phyloP scores from a whole-genome alignment of 306 rosid genomes.

The peach (Prunus persica) region DNA sequence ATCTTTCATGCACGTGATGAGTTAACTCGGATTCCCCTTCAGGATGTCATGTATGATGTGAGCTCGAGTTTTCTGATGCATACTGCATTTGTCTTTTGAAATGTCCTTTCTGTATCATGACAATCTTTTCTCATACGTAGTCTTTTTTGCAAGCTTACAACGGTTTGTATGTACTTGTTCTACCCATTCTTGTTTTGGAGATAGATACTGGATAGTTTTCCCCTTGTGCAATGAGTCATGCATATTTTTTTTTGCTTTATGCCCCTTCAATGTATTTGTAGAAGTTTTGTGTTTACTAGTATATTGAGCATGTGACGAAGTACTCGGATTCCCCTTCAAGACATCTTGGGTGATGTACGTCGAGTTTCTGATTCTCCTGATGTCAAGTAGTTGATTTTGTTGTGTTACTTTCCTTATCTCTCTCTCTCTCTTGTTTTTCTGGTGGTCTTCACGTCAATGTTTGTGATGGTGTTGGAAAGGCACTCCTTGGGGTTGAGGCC shows the following conservation, averaged over 20 bases:
- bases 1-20: slow-evolving; percentile 29
- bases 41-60: slow-evolving; percentile 43
- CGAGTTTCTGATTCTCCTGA: slow-evolving; percentile 61
- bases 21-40: slow-evolving; percentile 53
- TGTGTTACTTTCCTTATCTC: background rate
- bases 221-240: too few species aligned
- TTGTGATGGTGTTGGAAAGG: background rate
- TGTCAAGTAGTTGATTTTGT: background rate
- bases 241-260: background rate
- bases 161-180: too few species aligned
- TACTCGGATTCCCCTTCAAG: slow-evolving; percentile 81
- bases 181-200: background rate
- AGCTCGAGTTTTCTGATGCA: slow-evolving; percentile 46
- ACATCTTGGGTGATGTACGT: slow-evolving; percentile 55
- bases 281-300: background rate
- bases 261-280: too few species aligned
- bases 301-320: slow-evolving; percentile 40
- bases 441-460: background rate
- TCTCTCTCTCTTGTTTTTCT: background rate
- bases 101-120: background rate
- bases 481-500: too few species aligned
- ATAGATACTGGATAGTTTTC: too few species aligned
- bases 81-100: background rate
- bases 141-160: too few species aligned
- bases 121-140: too few species aligned